These are phyloP conservation scores for Lithocarpus polystachyus DNA, from an alignment of 306 rosid species.

Conservation along the genomic window DNA sequence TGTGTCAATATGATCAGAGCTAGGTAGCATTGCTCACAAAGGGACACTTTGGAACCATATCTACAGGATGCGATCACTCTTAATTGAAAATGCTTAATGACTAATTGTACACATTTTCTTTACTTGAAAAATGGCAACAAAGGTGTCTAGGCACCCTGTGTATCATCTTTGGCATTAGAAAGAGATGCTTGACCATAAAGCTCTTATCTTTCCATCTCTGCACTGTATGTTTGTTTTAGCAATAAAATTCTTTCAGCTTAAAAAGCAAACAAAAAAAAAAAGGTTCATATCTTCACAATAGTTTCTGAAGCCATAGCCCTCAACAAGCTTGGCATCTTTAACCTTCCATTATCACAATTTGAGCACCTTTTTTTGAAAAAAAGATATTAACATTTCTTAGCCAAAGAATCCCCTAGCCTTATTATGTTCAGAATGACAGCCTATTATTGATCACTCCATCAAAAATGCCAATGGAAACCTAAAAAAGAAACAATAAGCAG, in stretches of 20 bases:
- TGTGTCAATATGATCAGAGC: slow-evolving; percentile 40
- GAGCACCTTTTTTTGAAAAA: slow-evolving; percentile 29
- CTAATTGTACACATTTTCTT: slow-evolving; percentile 26
- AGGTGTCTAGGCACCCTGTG: neutral
- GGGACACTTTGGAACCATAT: slow-evolving; percentile 24
- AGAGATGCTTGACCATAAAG: slow-evolving; percentile 52
- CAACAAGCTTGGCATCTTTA: slow-evolving; percentile 48
- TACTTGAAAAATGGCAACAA: slow-evolving; percentile 10
- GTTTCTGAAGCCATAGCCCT: slow-evolving; percentile 28
- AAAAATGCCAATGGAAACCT: slow-evolving; percentile 12
- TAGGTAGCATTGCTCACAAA: slow-evolving; percentile 39
- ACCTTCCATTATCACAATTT: slow-evolving; percentile 23
- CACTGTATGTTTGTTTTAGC: no score
- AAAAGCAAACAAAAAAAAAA: no score
- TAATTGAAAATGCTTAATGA: slow-evolving; percentile 20
- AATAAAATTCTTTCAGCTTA: no score
- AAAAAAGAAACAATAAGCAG: slow-evolving; percentile 24
- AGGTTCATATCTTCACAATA: neutral
- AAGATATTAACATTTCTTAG: slow-evolving; percentile 18
- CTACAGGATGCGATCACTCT: slow-evolving; percentile 35
- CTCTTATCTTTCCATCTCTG: neutral
- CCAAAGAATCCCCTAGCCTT: neutral
- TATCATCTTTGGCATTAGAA: slow-evolving; percentile 7
- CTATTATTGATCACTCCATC: slow-evolving; percentile 23
- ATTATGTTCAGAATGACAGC: slow-evolving; percentile 18